Percentiles rank a stretch among this genome's conserved stretches.
Evolutionary conservation across 495 filamentous ascomycete species (phyloP).

Genomic region (Neurospora sp.): DNA sequence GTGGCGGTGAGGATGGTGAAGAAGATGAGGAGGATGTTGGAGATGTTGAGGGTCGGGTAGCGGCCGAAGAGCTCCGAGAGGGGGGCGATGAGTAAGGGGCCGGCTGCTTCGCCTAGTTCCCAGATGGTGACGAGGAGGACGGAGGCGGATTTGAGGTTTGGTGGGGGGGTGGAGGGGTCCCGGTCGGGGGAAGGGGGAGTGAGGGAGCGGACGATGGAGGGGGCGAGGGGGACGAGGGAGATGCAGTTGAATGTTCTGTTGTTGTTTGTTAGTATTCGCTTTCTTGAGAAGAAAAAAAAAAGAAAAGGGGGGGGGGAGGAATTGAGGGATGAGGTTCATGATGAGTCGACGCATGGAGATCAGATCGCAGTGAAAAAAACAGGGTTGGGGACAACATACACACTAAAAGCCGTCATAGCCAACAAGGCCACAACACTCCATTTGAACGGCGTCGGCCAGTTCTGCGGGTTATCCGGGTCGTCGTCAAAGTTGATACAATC

Average conservation of each 20-base stretch:
- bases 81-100: conserved; percentile 50
- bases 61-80: conserved; percentile 48
- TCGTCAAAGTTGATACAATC: conserved; percentile 29
- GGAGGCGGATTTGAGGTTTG: conserved; percentile 25
- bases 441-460: conserved; percentile 42
- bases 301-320: too few species aligned
- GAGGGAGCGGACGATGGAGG: conserved; percentile 39
- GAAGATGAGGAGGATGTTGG: conserved; percentile 41
- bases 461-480: conserved; percentile 42
- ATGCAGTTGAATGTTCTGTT: conserved; percentile 39
- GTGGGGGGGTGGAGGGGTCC: conserved; percentile 11
- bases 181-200: conserved; percentile 22
- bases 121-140: conserved; percentile 50
- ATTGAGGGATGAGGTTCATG: too few species aligned
- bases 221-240: conserved; percentile 42
- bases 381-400: conserved; percentile 25
- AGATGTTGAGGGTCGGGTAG: conserved; percentile 41
- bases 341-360: too few species aligned
- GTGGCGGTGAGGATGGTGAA: conserved; percentile 35
- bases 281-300: too few species aligned
- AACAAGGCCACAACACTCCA: conserved; percentile 38
- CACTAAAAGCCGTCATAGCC: conserved; percentile 43
- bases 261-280: too few species aligned
- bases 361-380: too few species aligned
- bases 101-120: conserved; percentile 46